phyloP scores from a whole-genome alignment of 2,329 filamentous ascomycete species.

The Graphiopsis chlorocephala region DNA sequence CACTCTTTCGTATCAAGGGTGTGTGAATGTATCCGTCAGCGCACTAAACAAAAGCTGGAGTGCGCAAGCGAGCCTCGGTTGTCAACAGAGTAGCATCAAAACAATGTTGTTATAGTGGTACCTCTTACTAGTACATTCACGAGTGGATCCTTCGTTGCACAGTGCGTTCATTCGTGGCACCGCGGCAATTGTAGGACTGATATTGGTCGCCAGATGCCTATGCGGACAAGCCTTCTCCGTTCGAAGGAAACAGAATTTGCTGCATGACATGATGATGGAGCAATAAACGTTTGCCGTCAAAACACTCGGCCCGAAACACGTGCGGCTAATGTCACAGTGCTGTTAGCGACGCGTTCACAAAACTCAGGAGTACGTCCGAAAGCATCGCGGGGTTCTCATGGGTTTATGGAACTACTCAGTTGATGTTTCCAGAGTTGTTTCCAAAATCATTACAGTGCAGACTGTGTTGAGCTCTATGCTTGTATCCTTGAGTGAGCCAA shows the following conservation, averaged over 20 bases:
- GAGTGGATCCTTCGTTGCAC: background rate
- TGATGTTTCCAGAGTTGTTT: background rate
- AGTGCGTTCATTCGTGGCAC: background rate
- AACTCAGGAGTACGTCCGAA: background rate
- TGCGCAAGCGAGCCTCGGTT: background rate
- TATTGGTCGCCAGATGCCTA: background rate
- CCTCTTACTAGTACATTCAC: background rate
- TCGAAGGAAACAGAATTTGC: background rate
- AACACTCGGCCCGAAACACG: background rate
- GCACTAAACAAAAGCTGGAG: background rate
- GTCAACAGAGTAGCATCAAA: background rate
- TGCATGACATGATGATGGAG: background rate
- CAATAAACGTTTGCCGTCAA: background rate
- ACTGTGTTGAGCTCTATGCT: background rate
- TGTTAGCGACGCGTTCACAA: background rate
- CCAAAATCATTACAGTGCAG: background rate
- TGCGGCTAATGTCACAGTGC: background rate
- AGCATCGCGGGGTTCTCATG: background rate
- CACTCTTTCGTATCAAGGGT: background rate
- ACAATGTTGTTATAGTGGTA: background rate
- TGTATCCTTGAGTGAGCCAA: background rate
- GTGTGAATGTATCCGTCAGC: background rate
- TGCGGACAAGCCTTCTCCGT: background rate
- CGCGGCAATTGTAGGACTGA: background rate
- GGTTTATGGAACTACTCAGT: background rate